phyloP scores from a whole-genome alignment of 768 basidiomycete species.

The Trametes cubensis region DNA sequence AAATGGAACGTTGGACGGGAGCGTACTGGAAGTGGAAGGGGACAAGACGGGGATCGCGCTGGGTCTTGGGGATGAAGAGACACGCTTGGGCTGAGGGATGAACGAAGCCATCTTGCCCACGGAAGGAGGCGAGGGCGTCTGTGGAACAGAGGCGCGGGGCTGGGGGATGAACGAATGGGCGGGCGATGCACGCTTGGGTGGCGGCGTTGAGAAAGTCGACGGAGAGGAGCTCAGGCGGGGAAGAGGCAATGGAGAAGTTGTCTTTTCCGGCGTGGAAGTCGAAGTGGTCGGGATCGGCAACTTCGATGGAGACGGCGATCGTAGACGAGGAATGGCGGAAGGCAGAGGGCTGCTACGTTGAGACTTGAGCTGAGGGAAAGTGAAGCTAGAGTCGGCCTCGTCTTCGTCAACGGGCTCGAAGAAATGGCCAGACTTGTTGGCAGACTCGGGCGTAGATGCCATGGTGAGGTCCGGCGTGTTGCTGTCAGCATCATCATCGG shows the following conservation, averaged over 20 bases:
- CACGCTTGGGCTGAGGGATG: slow-evolving; percentile 34
- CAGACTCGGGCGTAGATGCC: slow-evolving; percentile 21
- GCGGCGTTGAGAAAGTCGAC: slow-evolving; percentile 49
- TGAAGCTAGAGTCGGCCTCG: slow-evolving; percentile 18
- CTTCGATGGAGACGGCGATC: slow-evolving; percentile 37
- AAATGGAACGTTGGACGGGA: slow-evolving; percentile 25
- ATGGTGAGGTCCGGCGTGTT: slow-evolving; percentile 23
- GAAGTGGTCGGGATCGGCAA: slow-evolving; percentile 22
- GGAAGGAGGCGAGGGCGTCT: slow-evolving; percentile 48
- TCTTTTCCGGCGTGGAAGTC: slow-evolving; percentile 38
- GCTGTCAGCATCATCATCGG: slow-evolving; percentile 28
- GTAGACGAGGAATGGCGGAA: slow-evolving; percentile 55
- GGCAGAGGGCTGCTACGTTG: slow-evolving; percentile 37
- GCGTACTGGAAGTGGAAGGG: slow-evolving; percentile 28
- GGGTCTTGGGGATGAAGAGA: slow-evolving; percentile 22
- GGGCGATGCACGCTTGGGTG: slow-evolving; percentile 51
- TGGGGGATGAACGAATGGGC: slow-evolving; percentile 66
- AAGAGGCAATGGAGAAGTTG: slow-evolving; percentile 33
- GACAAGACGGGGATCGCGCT: slow-evolving; percentile 26
- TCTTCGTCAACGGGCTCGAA: slow-evolving; percentile 25
- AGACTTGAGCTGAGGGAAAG: slow-evolving; percentile 27
- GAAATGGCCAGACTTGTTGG: slow-evolving; percentile 7
- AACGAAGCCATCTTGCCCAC: slow-evolving; percentile 39
- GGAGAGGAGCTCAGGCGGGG: slow-evolving; percentile 28
- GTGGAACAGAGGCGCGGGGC: slow-evolving; percentile 41